Evolutionary conservation across 148 eudicot genomes (phyloP).

Genomic region (Camellia japonica): DNA sequence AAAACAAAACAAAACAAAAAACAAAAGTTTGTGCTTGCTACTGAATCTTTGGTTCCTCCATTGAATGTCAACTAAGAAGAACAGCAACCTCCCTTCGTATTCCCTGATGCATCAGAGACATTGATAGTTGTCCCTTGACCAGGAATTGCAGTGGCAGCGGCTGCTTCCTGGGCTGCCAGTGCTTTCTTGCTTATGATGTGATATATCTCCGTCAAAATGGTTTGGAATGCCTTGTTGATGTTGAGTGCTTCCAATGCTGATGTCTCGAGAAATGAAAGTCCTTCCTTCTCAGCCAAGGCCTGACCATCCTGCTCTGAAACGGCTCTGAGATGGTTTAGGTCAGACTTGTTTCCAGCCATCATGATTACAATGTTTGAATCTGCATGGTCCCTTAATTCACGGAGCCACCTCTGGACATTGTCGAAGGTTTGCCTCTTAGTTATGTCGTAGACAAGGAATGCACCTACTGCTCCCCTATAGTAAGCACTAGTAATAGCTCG

Average conservation of each 20-base stretch:
- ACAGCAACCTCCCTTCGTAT: conserved; percentile 33
- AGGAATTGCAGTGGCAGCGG: conserved; percentile 23
- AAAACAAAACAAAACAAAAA: background rate
- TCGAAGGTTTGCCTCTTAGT: conserved; percentile 43
- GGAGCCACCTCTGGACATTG: conserved; percentile 41
- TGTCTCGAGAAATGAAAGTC: conserved; percentile 43
- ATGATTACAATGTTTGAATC: conserved; percentile 46
- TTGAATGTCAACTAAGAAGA: conserved; percentile 26
- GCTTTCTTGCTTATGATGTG: conserved; percentile 46
- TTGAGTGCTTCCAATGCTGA: conserved; percentile 44
- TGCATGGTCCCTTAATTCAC: conserved; percentile 45
- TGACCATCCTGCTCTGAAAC: conserved; percentile 36
- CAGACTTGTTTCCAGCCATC: conserved; percentile 52
- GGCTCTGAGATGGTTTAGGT: conserved; percentile 40
- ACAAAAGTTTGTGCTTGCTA: conserved; percentile 3
- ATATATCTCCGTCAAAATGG: conserved; percentile 37
- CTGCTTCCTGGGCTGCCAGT: conserved; percentile 46
- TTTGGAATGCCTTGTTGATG: conserved; percentile 43
- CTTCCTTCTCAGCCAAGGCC: conserved; percentile 38
- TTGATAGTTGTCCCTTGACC: conserved; percentile 45
- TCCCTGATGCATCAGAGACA: conserved; percentile 31
- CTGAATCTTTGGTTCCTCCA: conserved; percentile 10
- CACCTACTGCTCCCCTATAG: conserved; percentile 48
- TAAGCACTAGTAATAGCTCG: conserved; percentile 48
- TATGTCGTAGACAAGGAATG: conserved; percentile 43